Percentiles rank a stretch among this genome's conserved stretches.
Conservation (phyloP, 2,329 filamentous ascomycete genomes). For the Colletotrichum liaoningense region DNA sequence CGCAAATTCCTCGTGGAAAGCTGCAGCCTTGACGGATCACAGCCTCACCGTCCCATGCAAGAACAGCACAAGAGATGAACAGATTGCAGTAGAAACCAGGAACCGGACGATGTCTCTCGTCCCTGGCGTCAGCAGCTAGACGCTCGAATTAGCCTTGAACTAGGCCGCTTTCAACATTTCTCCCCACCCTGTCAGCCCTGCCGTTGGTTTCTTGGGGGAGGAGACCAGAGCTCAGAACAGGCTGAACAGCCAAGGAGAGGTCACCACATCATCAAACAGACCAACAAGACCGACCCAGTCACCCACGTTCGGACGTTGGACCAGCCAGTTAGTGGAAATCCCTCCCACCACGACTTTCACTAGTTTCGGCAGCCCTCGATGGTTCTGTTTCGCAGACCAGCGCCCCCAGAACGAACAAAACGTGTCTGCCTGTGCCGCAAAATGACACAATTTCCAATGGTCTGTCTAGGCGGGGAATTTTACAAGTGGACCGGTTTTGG, state of each 20-base stretch:
- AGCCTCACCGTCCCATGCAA: constrained; percentile 22
- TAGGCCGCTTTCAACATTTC: constrained; percentile 2
- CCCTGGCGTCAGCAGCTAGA: constrained; percentile 26
- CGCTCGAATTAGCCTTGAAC: constrained; percentile 29
- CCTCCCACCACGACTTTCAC: background rate
- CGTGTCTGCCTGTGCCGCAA: constrained; percentile 6
- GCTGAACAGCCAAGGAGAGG: constrained; percentile 20
- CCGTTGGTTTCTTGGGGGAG: constrained; percentile 3
- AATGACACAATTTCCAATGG: constrained; percentile 22
- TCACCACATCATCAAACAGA: constrained; percentile 29
- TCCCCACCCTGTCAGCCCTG: constrained; percentile 27
- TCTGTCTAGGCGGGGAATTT: background rate
- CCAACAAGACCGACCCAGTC: constrained; percentile 15
- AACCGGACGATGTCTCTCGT: constrained; percentile 20
- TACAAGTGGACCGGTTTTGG: constrained; percentile 13
- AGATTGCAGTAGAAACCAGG: background rate
- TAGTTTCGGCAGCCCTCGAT: background rate
- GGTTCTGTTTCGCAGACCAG: background rate
- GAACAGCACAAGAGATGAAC: constrained; percentile 9
- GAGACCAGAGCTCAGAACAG: background rate
- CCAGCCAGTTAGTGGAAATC: background rate
- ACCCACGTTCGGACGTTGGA: constrained; percentile 9
- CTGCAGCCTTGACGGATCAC: constrained; percentile 14
- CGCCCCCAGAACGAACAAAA: background rate
- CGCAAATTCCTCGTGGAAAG: background rate